phyloP scores from a whole-genome alignment of 768 basidiomycete genomes.

The Kwoniella botswanensis region DNA sequence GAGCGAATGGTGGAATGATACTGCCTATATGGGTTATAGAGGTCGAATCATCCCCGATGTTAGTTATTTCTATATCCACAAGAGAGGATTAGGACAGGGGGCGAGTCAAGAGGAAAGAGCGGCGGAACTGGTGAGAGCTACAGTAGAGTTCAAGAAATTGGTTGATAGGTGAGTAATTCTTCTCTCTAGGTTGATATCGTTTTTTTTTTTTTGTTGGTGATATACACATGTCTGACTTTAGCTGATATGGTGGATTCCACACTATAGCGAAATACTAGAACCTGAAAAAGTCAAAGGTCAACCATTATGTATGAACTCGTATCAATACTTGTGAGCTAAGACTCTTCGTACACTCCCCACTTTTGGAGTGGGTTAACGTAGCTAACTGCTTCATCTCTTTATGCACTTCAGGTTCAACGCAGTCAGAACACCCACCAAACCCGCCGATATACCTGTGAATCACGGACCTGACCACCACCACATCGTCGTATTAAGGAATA shows the following conservation, averaged over 20 bases:
- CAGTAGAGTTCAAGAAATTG: slow-evolving; percentile 80
- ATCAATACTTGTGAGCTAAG: slow-evolving; percentile 80
- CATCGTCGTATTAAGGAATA: slow-evolving; percentile 86
- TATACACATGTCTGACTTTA: neutral
- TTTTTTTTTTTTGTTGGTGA: neutral
- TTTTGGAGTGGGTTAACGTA: no score
- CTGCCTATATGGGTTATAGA: slow-evolving; percentile 82
- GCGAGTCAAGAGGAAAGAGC: slow-evolving; percentile 70
- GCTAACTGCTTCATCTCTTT: no score
- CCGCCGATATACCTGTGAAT: slow-evolving; percentile 80
- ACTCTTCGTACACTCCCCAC: no score
- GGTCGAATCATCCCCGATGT: slow-evolving; percentile 91
- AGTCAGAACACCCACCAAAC: slow-evolving; percentile 81
- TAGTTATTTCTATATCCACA: slow-evolving; percentile 93
- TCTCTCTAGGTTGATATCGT: neutral
- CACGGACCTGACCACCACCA: slow-evolving; percentile 83
- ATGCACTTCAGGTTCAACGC: no score
- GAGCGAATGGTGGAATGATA: slow-evolving; percentile 98
- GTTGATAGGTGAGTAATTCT: slow-evolving; percentile 71
- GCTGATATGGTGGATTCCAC: slow-evolving; percentile 5
- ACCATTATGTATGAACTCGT: slow-evolving; percentile 90
- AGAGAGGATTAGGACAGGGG: slow-evolving; percentile 64
- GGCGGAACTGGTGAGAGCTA: slow-evolving; percentile 80
- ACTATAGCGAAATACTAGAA: slow-evolving; percentile 72
- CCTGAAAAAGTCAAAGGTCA: slow-evolving; percentile 76